Evolutionary conservation across 805 yeast genomes (phyloP).

Genomic region (Teunomyces stri): DNA sequence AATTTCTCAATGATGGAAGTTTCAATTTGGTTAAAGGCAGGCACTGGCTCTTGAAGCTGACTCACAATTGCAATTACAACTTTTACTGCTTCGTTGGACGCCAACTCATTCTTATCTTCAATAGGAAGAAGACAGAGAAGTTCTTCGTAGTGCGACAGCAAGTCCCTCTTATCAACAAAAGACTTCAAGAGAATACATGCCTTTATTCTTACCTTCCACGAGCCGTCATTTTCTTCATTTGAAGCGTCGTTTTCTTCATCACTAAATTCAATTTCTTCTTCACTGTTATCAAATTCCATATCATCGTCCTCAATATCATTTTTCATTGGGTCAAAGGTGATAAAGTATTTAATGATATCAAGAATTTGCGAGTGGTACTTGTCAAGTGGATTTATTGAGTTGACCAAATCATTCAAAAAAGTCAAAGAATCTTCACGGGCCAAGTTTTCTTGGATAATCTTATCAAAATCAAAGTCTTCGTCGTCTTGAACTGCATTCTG

Average conservation of each 20-base stretch:
- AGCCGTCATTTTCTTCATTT: conserved; percentile 40
- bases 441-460: conserved; percentile 41
- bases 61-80: conserved; percentile 43
- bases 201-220: conserved; percentile 63
- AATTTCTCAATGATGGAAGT: conserved; percentile 26
- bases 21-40: conserved; percentile 13
- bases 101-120: conserved; percentile 48
- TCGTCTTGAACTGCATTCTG: conserved; percentile 2
- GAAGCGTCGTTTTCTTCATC: conserved; percentile 52
- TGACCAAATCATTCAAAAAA: conserved; percentile 35
- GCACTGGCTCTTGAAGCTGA: conserved; percentile 12
- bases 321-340: conserved; percentile 31
- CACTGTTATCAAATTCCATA: conserved; percentile 15
- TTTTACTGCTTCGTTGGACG: conserved; percentile 47
- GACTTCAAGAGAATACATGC: conserved; percentile 44
- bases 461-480: conserved; percentile 42
- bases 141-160: conserved; percentile 31
- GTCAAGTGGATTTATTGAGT: conserved; percentile 11
- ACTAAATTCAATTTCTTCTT: conserved; percentile 18
- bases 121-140: conserved; percentile 28
- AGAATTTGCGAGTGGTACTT: conserved; percentile 14
- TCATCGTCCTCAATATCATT: conserved; percentile 24
- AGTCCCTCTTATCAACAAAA: conserved; percentile 25
- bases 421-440: conserved; percentile 52
- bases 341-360: conserved; percentile 19